Base-by-base conservation (phyloP, 2,329 filamentous ascomycete species). In the Apiospora rasikravindrae region DNA sequence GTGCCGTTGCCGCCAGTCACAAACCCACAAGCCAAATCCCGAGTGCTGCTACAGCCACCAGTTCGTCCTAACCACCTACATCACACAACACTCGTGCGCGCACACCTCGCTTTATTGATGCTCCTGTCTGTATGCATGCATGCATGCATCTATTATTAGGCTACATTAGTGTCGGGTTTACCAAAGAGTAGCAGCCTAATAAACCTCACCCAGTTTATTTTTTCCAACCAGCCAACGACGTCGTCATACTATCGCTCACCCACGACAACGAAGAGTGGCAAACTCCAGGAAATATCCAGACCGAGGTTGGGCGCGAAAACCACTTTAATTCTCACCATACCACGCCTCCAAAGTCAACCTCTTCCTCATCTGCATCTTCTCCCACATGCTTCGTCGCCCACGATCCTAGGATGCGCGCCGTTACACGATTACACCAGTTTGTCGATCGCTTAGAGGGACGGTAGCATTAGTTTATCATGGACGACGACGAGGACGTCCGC, bases 401-500 rank as follows among this genome's bases (percentile, higher is more conserved):
- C 40, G 33, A 64, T 69, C 26, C 37, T 49, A 72, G 73, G 16
- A 78, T 78, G 76, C 70, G 69, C 70, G 71, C 72, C 24, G 72
- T 57, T 57, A 74, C 71, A 19, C 64, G 61, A 70, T 45, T 74
- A 66, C 71, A 69, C 61, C 73, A 74, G 33, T 70, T 40, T 71
- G 57, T 40, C 57, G 69, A 67, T 67, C 69, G 74, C 64, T 70
- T 74, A 74, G 72, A 71, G 42, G 76, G 66, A 69, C 73, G 76
- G 73, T 78, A 77, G 74, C 73, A 49, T 68, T 69, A 1, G 37
- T 70, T 83, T 75, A 61, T 76, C 70, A 83, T 85, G 83, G 83
- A 83, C 74, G 80, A 82, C 71, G 82, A 82, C 72, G 22, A 49
- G 22, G 85, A 88, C 76, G 87, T 85, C 74, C 89, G 91, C 69